phyloP scores from a whole-genome alignment of 139 green algal species.

The Chlamydomonas incerta region DNA sequence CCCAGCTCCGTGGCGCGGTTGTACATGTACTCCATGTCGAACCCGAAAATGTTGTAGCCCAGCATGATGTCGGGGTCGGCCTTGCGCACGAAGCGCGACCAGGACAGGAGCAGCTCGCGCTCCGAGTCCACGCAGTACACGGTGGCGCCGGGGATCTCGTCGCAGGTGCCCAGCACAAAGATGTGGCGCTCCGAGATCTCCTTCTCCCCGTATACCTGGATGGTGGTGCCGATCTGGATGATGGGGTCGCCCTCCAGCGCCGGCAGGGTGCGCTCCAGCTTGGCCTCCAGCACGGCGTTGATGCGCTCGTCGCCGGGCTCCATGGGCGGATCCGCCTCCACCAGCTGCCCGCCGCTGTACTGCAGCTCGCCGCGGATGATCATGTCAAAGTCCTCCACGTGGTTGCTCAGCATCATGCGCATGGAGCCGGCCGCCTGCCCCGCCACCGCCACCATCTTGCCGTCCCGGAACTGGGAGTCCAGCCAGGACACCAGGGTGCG shows the following conservation, averaged over 20 bases:
- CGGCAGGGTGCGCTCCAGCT: background rate
- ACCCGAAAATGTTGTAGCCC: constrained; percentile 51
- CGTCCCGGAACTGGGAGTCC: background rate
- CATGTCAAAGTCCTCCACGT: background rate
- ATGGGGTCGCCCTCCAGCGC: constrained; percentile 18
- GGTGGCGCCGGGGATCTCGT: background rate
- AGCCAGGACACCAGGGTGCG: background rate
- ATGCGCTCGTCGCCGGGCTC: too few species aligned
- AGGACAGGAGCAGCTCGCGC: constrained; percentile 17
- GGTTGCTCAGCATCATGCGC: background rate
- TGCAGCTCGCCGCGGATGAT: background rate
- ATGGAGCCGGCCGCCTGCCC: too few species aligned
- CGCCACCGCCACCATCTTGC: too few species aligned
- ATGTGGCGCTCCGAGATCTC: background rate
- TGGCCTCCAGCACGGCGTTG: background rate
- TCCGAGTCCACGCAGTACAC: constrained; percentile 15
- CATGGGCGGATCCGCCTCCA: background rate
- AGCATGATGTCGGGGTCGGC: constrained; percentile 41
- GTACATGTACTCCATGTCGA: constrained; percentile 51
- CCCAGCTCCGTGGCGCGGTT: constrained; percentile 23
- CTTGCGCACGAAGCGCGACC: background rate
- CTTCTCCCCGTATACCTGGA: background rate
- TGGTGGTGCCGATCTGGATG: constrained; percentile 42
- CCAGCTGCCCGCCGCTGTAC: background rate
- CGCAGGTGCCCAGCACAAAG: constrained; percentile 34